phyloP scores from a whole-genome alignment of 768 basidiomycete genomes.

The Plicaturopsis crispa region DNA sequence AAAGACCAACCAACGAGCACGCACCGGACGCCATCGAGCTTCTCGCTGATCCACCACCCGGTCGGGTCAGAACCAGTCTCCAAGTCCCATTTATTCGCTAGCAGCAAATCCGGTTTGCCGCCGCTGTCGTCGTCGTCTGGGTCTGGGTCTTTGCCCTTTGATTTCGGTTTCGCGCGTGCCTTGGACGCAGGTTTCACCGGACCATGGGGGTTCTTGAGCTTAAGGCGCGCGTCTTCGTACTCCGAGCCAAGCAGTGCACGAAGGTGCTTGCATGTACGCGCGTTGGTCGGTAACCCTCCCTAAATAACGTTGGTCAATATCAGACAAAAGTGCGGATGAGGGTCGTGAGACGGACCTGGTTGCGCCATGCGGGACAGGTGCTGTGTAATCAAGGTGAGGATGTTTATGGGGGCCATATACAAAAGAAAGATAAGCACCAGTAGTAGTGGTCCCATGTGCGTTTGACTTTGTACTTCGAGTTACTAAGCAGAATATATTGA shows the following conservation, averaged over 20 bases:
- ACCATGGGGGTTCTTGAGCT: conserved; percentile 16
- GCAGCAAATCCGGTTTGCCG: conserved; percentile 34
- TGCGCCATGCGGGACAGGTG: conserved; percentile 30
- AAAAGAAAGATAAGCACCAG: conserved; percentile 15
- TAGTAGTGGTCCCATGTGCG: conserved; percentile 34
- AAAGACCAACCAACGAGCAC: conserved; percentile 9
- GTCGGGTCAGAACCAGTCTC: conserved; percentile 45
- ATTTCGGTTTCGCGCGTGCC: conserved; percentile 2
- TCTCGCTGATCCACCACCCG: conserved; percentile 58
- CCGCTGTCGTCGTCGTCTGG: conserved; percentile 9
- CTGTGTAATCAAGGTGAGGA: conserved; percentile 10
- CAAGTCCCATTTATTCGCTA: conserved; percentile 52
- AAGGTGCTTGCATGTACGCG: conserved; percentile 16
- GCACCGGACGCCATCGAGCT: conserved; percentile 56
- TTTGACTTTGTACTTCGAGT: conserved; percentile 25
- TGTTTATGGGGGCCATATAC: neutral
- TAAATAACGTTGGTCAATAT: conserved; percentile 1
- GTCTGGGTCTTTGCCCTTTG: conserved; percentile 2
- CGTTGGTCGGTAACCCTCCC: conserved; percentile 10
- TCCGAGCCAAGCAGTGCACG: conserved; percentile 10
- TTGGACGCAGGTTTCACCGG: conserved; percentile 4
- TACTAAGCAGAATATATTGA: conserved; percentile 9
- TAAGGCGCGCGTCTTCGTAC: conserved; percentile 25
- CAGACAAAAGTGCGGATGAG: conserved; percentile 1
- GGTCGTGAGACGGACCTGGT: conserved; percentile 23